Percentiles rank a stretch among this genome's conserved stretches.
Evolutionary conservation across 2,329 filamentous ascomycete species (phyloP).

Genomic region (Pochonia chlamydosporia): DNA sequence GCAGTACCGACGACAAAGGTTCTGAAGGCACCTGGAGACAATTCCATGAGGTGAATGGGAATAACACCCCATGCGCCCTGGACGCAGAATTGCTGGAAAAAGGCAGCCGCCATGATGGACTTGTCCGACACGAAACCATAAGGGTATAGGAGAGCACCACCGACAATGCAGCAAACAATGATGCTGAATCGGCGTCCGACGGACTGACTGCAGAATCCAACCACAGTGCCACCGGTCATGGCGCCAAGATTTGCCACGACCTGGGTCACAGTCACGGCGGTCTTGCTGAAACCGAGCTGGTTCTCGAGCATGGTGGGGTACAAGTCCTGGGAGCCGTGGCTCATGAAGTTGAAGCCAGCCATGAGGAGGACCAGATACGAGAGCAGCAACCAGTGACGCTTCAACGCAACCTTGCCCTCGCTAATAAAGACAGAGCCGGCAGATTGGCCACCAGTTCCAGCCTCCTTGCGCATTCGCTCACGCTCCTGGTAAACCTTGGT

Average conservation of each 20-base stretch:
- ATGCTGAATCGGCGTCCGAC: constrained; percentile 66
- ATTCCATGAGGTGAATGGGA: constrained; percentile 74
- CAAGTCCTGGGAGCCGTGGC: constrained; percentile 63
- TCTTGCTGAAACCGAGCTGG: constrained; percentile 45
- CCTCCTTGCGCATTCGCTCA: constrained; percentile 51
- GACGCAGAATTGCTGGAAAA: constrained; percentile 77
- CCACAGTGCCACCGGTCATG: constrained; percentile 58
- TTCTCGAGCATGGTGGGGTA: constrained; percentile 56
- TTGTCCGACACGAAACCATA: constrained; percentile 65
- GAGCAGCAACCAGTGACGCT: constrained; percentile 73
- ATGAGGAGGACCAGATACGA: constrained; percentile 80
- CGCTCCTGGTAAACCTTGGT: constrained; percentile 67
- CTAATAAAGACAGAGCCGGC: constrained; percentile 56
- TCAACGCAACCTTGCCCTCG: constrained; percentile 74
- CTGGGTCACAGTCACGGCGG: constrained; percentile 62
- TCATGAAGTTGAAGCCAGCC: constrained; percentile 92
- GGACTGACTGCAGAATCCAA: constrained; percentile 64
- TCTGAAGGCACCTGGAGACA: constrained; percentile 65
- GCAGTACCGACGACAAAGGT: constrained; percentile 70
- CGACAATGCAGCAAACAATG: constrained; percentile 55
- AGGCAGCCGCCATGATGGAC: constrained; percentile 69
- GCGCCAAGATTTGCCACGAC: constrained; percentile 69
- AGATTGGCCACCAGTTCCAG: constrained; percentile 23
- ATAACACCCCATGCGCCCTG: constrained; percentile 73
- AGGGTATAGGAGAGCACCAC: constrained; percentile 75